These are phyloP conservation scores for Hymenoscyphus scutula DNA, from an alignment of 2,329 filamentous ascomycete genomes.

Conservation along the genomic window DNA sequence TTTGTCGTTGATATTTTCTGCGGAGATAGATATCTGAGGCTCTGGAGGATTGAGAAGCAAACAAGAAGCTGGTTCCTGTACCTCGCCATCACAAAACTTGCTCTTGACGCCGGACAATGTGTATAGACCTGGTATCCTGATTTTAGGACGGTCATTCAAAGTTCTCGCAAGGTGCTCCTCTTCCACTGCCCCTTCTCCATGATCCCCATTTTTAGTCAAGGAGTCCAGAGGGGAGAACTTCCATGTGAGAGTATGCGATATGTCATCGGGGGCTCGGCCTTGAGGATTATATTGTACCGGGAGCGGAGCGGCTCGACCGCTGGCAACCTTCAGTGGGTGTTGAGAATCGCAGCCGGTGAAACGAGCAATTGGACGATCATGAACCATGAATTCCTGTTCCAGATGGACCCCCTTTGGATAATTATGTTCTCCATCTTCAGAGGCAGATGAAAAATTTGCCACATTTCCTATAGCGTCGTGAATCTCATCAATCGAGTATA, in stretches of 20 bases:
- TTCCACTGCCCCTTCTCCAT: conserved; percentile 56
- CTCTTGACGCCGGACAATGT: conserved; percentile 77
- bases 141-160: conserved; percentile 60
- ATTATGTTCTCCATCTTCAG: conserved; percentile 65
- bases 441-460: conserved; percentile 66
- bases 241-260: conserved; percentile 73
- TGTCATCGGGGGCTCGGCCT: conserved; percentile 56
- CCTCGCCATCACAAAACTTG: conserved; percentile 79
- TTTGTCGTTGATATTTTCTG: conserved; percentile 87
- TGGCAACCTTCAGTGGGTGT: conserved; percentile 78
- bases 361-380: conserved; percentile 75
- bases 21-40: conserved; percentile 70
- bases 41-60: conserved; percentile 87
- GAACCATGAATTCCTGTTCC: conserved; percentile 77
- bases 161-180: conserved; percentile 61
- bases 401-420: conserved; percentile 61
- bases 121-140: conserved; percentile 81
- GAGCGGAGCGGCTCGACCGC: conserved; percentile 64
- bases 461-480: conserved; percentile 87
- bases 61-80: conserved; percentile 92
- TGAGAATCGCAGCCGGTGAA: conserved; percentile 76
- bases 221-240: conserved; percentile 74
- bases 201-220: conserved; percentile 67
- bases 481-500: conserved; percentile 88
- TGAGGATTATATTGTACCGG: conserved; percentile 69